These are phyloP conservation scores for Fusarium udum DNA, from an alignment of 2,329 filamentous ascomycete genomes.

Conservation along the genomic window DNA sequence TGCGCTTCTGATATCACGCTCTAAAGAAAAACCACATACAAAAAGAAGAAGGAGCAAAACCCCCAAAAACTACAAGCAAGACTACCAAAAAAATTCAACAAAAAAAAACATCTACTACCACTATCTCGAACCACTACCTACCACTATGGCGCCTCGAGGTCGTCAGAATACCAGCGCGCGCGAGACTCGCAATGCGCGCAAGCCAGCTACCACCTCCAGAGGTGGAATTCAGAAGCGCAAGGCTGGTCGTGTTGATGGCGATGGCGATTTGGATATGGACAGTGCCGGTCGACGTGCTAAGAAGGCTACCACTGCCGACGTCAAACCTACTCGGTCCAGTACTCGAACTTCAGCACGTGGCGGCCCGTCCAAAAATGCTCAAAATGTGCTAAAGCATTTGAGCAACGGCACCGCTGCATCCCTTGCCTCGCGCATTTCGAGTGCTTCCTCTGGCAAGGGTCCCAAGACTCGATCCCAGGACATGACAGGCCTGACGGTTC, in stretches of 20 bases:
- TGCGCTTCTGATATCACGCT: constrained; percentile 14
- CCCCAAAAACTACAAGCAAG: background rate
- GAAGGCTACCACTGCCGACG: constrained; percentile 42
- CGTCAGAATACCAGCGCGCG: constrained; percentile 44
- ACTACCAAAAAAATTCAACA: background rate
- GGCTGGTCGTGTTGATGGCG: constrained; percentile 56
- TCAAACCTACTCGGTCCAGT: constrained; percentile 42
- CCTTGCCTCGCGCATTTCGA: constrained; percentile 50
- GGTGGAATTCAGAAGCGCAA: constrained; percentile 64
- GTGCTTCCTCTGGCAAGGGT: constrained; percentile 38
- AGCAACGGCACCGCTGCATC: constrained; percentile 47
- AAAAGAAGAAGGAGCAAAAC: background rate
- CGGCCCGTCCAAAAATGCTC: constrained; percentile 51
- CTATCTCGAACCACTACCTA: background rate
- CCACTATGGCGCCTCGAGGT: constrained; percentile 50
- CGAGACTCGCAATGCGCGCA: constrained; percentile 45
- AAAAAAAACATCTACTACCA: background rate
- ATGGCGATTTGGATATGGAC: constrained; percentile 71
- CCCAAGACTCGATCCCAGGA: constrained; percentile 38
- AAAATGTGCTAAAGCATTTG: constrained; percentile 57
- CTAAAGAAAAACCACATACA: background rate
- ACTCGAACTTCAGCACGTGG: constrained; percentile 44
- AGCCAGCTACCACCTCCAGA: constrained; percentile 48
- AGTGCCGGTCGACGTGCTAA: constrained; percentile 49
- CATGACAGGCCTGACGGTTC: constrained; percentile 42